Base-by-base conservation (phyloP, 371 early-diverging fungal genomes). In the Mucor indicus region DNA sequence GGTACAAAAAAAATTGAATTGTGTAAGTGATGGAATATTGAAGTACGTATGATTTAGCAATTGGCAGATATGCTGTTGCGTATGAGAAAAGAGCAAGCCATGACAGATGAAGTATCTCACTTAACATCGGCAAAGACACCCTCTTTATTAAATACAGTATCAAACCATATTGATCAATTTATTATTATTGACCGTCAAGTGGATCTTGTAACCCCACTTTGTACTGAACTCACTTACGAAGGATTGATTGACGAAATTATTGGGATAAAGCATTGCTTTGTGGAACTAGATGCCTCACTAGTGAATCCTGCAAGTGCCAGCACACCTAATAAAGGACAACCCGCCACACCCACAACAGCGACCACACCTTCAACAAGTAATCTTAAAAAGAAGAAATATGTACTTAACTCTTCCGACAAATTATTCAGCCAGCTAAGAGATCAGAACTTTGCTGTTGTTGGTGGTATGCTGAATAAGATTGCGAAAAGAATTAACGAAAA, bases 201-300 rank as follows among this genome's bases (percentile, higher is more conserved):
- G 4, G 98, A 98, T 64, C 60, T 95, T 33, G 74, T 92, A 15
- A 95, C 95, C 2, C 96, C 95, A 3, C 65, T 98, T 35, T 86
- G 93, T 58, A 96, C 94, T 0, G 92, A 93, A 60, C 66, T 96
- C 44, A 96, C 98, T 0, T 98, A 96, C 66, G 91, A 94, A 66
- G 95, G 95, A 2, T 71, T 96, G 19, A 80, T 98, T 47, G 94
- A 95, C 61, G 90, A 90, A 56, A 78, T 78, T 5, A 84, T 83
- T 48, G 82, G 82, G 2, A 86, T 91, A 41, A 69, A 69, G 40
- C 72, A 83, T 46, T 75, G 84, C 73, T 76, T 81, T 49, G 81
- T 86, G n/a, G 81, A 83, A 44, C 64, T 85, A 20, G 84, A 83
- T 60, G 68, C 77, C 27, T 29, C 60, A 1, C 49, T 77, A 8